Conservation (phyloP, 2,329 filamentous ascomycete genomes). For the Talaromyces sp. region DNA sequence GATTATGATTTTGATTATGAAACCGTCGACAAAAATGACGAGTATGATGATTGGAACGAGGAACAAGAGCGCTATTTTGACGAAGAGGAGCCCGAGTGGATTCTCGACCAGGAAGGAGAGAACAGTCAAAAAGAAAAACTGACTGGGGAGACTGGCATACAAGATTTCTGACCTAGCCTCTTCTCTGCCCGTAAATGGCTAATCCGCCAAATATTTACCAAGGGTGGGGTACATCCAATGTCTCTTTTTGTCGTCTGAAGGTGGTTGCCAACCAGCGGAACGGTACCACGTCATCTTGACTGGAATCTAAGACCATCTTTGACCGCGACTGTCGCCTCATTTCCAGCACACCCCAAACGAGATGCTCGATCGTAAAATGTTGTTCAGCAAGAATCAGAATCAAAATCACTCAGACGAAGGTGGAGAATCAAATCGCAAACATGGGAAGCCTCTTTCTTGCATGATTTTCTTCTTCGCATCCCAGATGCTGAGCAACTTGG, state of each 20-base stretch:
- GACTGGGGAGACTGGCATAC: slow-evolving; percentile 65
- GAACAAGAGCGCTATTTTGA: slow-evolving; percentile 77
- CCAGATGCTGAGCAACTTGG: slow-evolving; percentile 27
- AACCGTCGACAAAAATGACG: slow-evolving; percentile 67
- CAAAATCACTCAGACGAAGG: not conserved
- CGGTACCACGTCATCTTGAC: slow-evolving; percentile 13
- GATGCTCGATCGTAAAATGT: slow-evolving; percentile 6
- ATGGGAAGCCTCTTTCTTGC: slow-evolving; percentile 22
- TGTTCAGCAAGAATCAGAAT: slow-evolving; percentile 16
- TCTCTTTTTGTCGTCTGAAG: not conserved
- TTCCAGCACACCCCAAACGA: not conserved
- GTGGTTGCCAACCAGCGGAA: not conserved
- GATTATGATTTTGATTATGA: slow-evolving; percentile 78
- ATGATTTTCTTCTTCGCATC: slow-evolving; percentile 30
- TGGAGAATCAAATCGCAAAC: not conserved
- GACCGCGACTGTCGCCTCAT: not conserved
- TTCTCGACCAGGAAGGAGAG: slow-evolving; percentile 45
- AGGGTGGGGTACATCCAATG: not conserved
- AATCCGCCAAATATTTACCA: not conserved
- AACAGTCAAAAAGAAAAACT: slow-evolving; percentile 25
- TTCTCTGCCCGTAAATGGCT: not conserved
- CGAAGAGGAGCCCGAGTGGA: slow-evolving; percentile 69
- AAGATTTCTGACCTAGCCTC: slow-evolving; percentile 58
- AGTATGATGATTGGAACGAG: slow-evolving; percentile 64
- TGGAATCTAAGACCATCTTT: not conserved